Evolutionary conservation across 371 early-diverging fungal genomes (phyloP), one percentile per base, ranked within the genome.

Genomic region (Lichtheimia ramosa): DNA sequence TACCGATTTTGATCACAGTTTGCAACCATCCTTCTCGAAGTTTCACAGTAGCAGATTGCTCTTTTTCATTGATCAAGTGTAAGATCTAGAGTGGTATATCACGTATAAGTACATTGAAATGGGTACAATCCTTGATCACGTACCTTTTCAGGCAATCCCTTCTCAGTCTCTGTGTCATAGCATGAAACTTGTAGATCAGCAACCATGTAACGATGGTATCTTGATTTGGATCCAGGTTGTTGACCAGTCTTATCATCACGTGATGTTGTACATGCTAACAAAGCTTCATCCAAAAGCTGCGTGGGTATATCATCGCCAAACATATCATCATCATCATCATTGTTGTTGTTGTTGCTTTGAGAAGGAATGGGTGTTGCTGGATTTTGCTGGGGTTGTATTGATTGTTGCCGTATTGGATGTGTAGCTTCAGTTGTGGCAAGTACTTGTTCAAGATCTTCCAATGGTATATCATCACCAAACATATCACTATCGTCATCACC

Each of bases 1-100:
- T 57, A 64, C 70, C 70, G 41, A 61, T 53, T 14, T 34, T 39
- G 2, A 85, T 68, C 6, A 39, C 3, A 3, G 77, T 81, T 5
- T 77, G 61, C 15, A 57, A 14, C 85, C 85, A 85, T 10, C 75
- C 76, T 3, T 77, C 72, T 40, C 83, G 70, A 25, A 85, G 39
- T 24, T 54, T 57, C 1, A 66, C 72, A 13, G 56, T 55, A 1
- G 65, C 27, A 5, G 13, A 10, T 0, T 66, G 51, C 6, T 54
- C 48, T n/a, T 65, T 60, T 27, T 70, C 66, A 48, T 68, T 61
- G 18, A 68, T 24, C 21, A 73, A 51, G 6, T 51, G 20, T 3
- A 70, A 43, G 2, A 63, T 51, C 72, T 71, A 24, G 28, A 2
- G 46, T 18, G 46, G 16, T 21, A 34, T 8, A 34, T 0, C 8